A percentile compares a stretch with the other conserved stretches of the same genome.
Conservation (phyloP, 768 basidiomycete genomes). For the Boletellus ananas region DNA sequence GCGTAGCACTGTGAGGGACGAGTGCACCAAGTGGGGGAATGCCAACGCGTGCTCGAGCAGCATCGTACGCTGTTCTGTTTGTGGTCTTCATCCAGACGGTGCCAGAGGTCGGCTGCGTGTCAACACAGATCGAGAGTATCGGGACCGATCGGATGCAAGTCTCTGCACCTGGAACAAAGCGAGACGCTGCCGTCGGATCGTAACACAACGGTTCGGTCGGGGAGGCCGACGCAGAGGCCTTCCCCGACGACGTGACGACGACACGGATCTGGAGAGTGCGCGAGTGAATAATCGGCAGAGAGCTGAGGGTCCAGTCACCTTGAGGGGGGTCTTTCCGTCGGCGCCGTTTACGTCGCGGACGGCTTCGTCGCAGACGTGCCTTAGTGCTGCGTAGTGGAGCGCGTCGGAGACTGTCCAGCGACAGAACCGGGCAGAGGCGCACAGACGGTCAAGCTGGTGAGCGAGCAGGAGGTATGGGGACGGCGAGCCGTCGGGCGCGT, state of each 20-base stretch:
- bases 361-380: constrained; percentile 42
- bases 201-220: constrained; percentile 30
- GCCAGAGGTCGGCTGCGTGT: constrained; percentile 49
- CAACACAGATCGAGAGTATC: constrained; percentile 49
- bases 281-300: not conserved
- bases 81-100: constrained; percentile 70
- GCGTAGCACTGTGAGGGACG: not conserved
- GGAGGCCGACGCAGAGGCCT: constrained; percentile 33
- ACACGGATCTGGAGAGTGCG: constrained; percentile 48
- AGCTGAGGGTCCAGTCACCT: constrained; percentile 11
- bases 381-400: constrained; percentile 40
- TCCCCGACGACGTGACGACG: constrained; percentile 39
- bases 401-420: constrained; percentile 41
- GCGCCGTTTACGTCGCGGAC: constrained; percentile 30
- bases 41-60: constrained; percentile 56
- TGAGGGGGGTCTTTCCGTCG: constrained; percentile 15
- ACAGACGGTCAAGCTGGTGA: constrained; percentile 59
- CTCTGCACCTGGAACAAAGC: constrained; percentile 34
- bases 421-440: constrained; percentile 46
- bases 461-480: constrained; percentile 60
- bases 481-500: constrained; percentile 43
- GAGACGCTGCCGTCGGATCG: constrained; percentile 40
- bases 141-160: constrained; percentile 26
- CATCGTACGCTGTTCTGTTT: constrained; percentile 51
- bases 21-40: constrained; percentile 33